These are phyloP conservation scores for Aspergillus pseudoterreus DNA, from an alignment of 2,329 filamentous ascomycete genomes.

Conservation along the genomic window DNA sequence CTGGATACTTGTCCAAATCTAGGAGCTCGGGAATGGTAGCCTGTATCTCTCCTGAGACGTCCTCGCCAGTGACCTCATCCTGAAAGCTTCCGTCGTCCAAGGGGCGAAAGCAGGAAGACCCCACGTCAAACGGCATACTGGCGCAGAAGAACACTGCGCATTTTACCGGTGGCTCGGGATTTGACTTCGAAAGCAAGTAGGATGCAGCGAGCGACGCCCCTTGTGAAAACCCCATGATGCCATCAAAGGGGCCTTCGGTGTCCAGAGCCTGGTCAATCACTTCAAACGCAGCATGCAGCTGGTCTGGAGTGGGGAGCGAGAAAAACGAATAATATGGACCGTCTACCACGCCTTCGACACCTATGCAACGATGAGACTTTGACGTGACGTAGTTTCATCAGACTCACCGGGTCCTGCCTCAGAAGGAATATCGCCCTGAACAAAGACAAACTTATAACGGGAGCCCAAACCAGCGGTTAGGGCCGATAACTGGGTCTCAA, in stretches of 20 bases:
- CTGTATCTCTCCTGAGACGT: neutral
- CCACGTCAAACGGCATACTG: neutral
- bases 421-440: neutral
- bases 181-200: neutral
- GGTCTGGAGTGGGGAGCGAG: neutral
- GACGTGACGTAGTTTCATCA: neutral
- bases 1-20: neutral
- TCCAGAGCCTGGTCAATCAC: neutral
- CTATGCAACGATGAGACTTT: neutral
- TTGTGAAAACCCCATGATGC: slow-evolving; percentile 4
- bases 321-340: slow-evolving; percentile 1
- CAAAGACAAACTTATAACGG: neutral
- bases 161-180: neutral
- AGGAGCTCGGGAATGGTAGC: neutral
- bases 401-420: neutral
- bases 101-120: neutral
- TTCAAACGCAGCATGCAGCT: neutral
- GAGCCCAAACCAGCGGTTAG: neutral
- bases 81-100: neutral
- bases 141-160: neutral
- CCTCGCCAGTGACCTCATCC: neutral
- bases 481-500: neutral
- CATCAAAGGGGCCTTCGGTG: neutral
- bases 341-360: neutral
- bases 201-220: slow-evolving; percentile 1